Evolutionary conservation across 1,139 yeast genomes (phyloP).

Genomic region (Scheffersomyces segobiensis): DNA sequence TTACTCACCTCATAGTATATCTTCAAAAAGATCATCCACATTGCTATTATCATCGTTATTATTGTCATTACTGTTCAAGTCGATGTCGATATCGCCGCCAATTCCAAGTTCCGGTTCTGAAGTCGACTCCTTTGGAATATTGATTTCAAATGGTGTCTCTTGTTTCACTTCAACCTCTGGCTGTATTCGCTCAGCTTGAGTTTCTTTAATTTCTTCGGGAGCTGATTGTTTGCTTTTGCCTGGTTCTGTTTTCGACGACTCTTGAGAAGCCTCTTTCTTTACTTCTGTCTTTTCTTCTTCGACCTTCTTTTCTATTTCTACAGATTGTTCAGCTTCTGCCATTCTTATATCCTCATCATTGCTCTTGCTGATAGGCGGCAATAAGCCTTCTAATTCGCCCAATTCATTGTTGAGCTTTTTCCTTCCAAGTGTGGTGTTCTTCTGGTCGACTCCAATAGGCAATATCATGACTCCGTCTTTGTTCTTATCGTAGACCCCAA

Average conservation of each 20-base stretch:
- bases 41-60: constrained; percentile 1
- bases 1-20: constrained; percentile 1
- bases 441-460: constrained; percentile 62
- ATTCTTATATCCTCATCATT: neutral
- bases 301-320: neutral
- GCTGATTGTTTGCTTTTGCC: neutral
- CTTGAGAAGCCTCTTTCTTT: neutral
- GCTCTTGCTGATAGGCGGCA: constrained; percentile 5
- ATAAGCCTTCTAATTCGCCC: constrained; percentile 23
- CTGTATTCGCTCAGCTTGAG: neutral
- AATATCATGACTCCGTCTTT: constrained; percentile 52
- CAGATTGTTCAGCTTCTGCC: neutral
- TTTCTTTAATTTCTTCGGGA: constrained; percentile 1
- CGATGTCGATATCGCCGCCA: neutral
- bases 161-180: neutral
- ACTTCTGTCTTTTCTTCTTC: neutral
- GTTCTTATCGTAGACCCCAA: constrained; percentile 47
- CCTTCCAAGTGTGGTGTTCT: constrained; percentile 58
- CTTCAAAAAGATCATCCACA: constrained; percentile 3
- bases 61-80: neutral
- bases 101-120: neutral
- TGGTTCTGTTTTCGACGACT: neutral
- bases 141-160: neutral
- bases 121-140: neutral
- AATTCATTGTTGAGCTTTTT: constrained; percentile 45